A percentile compares a stretch with the other conserved stretches of the same genome.
phyloP scores from a whole-genome alignment of 2,329 filamentous ascomycete genomes.

The Westerdykella ornata region DNA sequence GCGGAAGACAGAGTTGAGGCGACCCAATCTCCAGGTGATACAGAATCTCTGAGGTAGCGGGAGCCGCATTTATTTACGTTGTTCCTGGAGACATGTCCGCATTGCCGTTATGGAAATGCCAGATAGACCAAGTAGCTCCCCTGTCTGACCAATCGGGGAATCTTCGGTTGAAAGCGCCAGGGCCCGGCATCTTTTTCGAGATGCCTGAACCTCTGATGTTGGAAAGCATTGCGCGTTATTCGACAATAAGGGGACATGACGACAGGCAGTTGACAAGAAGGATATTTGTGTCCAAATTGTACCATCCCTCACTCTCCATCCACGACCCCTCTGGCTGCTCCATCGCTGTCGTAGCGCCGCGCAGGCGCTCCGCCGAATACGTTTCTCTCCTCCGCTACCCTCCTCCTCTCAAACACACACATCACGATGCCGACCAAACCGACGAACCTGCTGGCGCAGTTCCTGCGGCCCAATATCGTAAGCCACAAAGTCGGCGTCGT shows the following conservation, averaged over 20 bases:
- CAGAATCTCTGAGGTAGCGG: not conserved
- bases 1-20: too few species aligned
- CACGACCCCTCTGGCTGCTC: not conserved
- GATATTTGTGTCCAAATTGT: too few species aligned
- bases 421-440: conserved; percentile 15
- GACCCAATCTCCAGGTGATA: too few species aligned
- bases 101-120: conserved; percentile 4
- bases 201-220: not conserved
- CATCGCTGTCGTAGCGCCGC: conserved; percentile 6
- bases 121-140: conserved; percentile 6
- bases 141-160: not conserved
- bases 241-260: too few species aligned
- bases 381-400: conserved; percentile 6
- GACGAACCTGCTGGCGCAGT: conserved; percentile 14
- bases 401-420: conserved; percentile 4
- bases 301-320: not conserved
- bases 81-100: conserved; percentile 3
- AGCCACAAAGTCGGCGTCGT: conserved; percentile 54
- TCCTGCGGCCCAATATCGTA: conserved; percentile 24
- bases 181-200: conserved; percentile 1
- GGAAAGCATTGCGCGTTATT: too few species aligned
- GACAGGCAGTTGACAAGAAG: too few species aligned
- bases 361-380: conserved; percentile 9
- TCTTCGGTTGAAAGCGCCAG: not conserved
- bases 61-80: conserved; percentile 5